These are phyloP conservation scores for Ehretia macrophylla DNA, from an alignment of 257 asterid genomes.

Conservation along the genomic window DNA sequence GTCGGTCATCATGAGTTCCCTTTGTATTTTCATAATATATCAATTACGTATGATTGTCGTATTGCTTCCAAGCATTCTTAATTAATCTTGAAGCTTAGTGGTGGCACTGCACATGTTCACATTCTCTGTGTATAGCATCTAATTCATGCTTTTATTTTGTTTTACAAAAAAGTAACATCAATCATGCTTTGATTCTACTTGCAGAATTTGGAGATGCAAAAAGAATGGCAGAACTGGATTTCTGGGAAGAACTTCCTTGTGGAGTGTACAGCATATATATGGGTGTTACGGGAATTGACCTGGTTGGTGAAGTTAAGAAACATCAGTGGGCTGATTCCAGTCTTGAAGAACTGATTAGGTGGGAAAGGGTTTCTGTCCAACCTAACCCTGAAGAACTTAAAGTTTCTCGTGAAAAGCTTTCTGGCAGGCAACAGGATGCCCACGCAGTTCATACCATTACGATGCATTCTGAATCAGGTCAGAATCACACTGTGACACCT, in stretches of 20 bases:
- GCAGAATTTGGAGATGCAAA: constrained; percentile 43
- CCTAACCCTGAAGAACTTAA: constrained; percentile 45
- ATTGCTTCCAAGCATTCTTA: no score
- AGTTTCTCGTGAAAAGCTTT: constrained; percentile 20
- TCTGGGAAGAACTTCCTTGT: constrained; percentile 97
- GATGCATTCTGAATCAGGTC: constrained; percentile 35
- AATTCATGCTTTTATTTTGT: no score
- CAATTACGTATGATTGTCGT: no score
- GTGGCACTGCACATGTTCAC: no score
- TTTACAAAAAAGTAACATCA: no score
- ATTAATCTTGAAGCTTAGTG: no score
- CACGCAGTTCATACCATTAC: constrained; percentile 21
- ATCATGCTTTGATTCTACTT: constrained; percentile 4
- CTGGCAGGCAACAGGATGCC: constrained; percentile 18
- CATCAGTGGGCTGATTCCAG: constrained; percentile 69
- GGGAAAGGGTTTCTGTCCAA: constrained; percentile 75
- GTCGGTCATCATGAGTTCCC: no score
- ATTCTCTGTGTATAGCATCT: no score
- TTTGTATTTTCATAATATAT: no score
- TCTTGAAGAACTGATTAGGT: constrained; percentile 61
- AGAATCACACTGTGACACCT: constrained; percentile 16
- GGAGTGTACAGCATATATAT: constrained; percentile 74
- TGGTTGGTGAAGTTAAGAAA: constrained; percentile 49
- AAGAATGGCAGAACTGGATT: constrained; percentile 38
- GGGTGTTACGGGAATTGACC: constrained; percentile 29